These are phyloP conservation scores for Wickerhamiella kurtzmanii DNA, from an alignment of 805 yeast genomes.

Conservation along the genomic window DNA sequence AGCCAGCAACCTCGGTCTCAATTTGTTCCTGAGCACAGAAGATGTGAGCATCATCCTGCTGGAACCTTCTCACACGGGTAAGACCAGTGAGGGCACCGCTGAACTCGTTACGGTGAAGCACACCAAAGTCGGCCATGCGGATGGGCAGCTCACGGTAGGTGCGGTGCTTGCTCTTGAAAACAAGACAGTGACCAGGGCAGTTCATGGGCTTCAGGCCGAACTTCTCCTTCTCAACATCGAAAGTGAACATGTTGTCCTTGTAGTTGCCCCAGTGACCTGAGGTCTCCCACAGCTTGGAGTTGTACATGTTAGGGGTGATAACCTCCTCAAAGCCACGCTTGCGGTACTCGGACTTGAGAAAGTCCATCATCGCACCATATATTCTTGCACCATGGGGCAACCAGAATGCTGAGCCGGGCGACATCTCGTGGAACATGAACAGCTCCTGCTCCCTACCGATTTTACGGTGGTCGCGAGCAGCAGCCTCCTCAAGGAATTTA, in stretches of 20 bases:
- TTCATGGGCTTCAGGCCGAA: constrained; percentile 86
- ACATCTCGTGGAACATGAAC: constrained; percentile 88
- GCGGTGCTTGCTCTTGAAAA: constrained; percentile 61
- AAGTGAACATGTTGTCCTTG: constrained; percentile 92
- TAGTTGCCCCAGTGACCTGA: constrained; percentile 99
- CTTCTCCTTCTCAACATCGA: constrained; percentile 91
- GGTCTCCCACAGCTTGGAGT: constrained; percentile 93
- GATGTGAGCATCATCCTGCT: constrained; percentile 97
- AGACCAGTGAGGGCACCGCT: constrained; percentile 90
- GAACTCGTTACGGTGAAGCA: constrained; percentile 90
- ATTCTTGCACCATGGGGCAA: constrained; percentile 98
- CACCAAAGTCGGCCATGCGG: constrained; percentile 98
- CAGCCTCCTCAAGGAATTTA: constrained; percentile 91
- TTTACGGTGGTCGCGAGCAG: constrained; percentile 82
- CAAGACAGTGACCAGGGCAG: constrained; percentile 67
- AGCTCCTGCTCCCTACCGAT: constrained; percentile 94
- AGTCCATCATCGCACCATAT: constrained; percentile 71
- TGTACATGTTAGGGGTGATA: constrained; percentile 97
- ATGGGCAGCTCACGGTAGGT: constrained; percentile 91
- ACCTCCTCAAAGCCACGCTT: constrained; percentile 96
- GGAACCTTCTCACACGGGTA: constrained; percentile 97
- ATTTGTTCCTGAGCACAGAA: constrained; percentile 91
- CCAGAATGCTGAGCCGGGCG: constrained; percentile 98
- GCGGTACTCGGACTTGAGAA: constrained; percentile 73
- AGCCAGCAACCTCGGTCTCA: constrained; percentile 66